Evolutionary conservation across 179 eudicot species (phyloP).

Genomic region (Pouteria campechiana): DNA sequence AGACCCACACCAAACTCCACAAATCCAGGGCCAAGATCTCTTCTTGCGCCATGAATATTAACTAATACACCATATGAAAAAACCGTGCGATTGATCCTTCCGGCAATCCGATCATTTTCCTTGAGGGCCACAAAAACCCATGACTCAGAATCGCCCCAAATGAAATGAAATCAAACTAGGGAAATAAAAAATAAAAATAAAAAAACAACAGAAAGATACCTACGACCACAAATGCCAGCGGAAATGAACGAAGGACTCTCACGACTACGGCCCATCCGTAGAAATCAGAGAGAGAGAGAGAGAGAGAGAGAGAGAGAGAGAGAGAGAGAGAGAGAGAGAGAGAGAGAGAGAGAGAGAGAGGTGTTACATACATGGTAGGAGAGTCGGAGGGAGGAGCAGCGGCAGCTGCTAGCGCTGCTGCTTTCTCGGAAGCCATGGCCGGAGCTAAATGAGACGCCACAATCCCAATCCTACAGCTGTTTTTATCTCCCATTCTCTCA

Average conservation of each 20-base stretch:
- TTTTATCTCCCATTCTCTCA: too few relatives aligned
- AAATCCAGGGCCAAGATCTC: too few relatives aligned
- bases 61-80: too few relatives aligned
- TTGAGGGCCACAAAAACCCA: too few relatives aligned
- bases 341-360: not conserved
- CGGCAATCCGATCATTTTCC: too few relatives aligned
- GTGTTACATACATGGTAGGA: conserved; percentile 48
- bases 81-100: too few relatives aligned
- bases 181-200: not conserved
- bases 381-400: conserved; percentile 51
- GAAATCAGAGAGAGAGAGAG: too few relatives aligned
- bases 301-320: not conserved
- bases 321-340: not conserved
- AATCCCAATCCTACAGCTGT: conserved; percentile 5
- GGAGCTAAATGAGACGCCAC: conserved; percentile 6
- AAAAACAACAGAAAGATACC: not conserved
- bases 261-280: too few relatives aligned
- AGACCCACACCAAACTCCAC: too few relatives aligned
- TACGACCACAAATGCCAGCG: not conserved
- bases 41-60: too few relatives aligned
- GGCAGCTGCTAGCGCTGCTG: conserved; percentile 52
- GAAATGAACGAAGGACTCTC: too few relatives aligned
- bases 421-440: conserved; percentile 57
- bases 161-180: not conserved
- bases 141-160: too few relatives aligned